Base-by-base conservation (phyloP, 306 rosid genomes). In the Rosa multiflora region DNA sequence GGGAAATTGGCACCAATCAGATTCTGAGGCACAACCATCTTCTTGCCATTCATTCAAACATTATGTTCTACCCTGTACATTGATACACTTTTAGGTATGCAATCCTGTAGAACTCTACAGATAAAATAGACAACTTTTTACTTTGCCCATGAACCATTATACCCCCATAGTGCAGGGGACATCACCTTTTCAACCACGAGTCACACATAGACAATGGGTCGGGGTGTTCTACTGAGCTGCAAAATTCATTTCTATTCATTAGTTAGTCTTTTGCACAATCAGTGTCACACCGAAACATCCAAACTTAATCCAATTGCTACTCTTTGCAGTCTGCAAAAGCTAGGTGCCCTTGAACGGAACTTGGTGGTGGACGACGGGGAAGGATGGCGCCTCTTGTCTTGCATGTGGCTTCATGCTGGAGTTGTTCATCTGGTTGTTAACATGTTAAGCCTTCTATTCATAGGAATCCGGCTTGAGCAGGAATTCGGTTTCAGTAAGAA, bases 371-470 rank as follows among this genome's bases (percentile, higher is more conserved):
- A 86, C 0, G 29, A 73, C 0, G 82, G 88, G 6, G 88, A 95
- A 89, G 74, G 44, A 63, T 95, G 98, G 99, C 88, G 99, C 18
- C 88, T 88, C 75, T 8, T 95, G 10, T 39, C 97, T 5, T 90
- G 98, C 90, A 91, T 91, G 85, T 95, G 97, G 90, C 99, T 95
- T 82, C 99, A 95, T 46, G 99, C 90, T 56, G 99, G 98, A 61
- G 93, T 93, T 5, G 56, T 95, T 68, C 99, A 95, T 88, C 75
- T 95, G 51, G 69, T 89, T 53, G 82, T 88, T 61, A 91, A 95
- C 67, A 95, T 95, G 97, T 46, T 90, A 52, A 91, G 98, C 79
- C 99, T 95, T 76, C 72, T 95, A 48, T 83, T 93, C 68, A 83
- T 88, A 17, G 99, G 99, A 67, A 51, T 91, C 85, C 83, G 94